Evolutionary conservation across 73 alveolate genomes (phyloP).

Genomic region (Tetrahymena elliotti): DNA sequence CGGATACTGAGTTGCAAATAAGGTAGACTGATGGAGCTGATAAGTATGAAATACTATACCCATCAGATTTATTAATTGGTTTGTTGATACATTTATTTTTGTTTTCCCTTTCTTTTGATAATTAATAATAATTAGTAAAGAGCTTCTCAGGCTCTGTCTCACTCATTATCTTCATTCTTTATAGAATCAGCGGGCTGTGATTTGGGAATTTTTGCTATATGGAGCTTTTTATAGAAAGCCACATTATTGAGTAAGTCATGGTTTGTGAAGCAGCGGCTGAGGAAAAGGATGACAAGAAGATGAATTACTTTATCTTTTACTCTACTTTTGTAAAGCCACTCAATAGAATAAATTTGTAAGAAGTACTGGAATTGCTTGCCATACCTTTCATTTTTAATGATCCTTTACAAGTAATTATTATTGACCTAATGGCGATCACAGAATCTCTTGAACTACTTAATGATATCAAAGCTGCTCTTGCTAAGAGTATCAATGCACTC

Average conservation of each 20-base stretch:
- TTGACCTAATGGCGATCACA: background rate
- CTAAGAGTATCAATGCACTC: background rate
- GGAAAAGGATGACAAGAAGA: background rate
- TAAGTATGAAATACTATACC: too few relatives aligned
- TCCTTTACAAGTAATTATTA: background rate
- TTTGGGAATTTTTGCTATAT: background rate
- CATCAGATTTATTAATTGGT: background rate
- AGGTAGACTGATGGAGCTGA: too few relatives aligned
- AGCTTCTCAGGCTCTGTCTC: background rate
- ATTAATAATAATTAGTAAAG: background rate
- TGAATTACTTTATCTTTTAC: background rate
- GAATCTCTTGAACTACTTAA: background rate
- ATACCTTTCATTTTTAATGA: background rate
- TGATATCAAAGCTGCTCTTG: background rate
- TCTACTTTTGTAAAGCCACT: background rate
- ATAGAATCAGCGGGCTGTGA: background rate
- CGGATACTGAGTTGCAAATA: too few relatives aligned
- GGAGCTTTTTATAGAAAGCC: background rate
- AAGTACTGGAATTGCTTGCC: background rate
- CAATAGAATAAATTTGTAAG: background rate
- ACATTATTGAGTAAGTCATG: background rate
- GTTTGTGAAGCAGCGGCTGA: background rate
- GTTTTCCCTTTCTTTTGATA: background rate
- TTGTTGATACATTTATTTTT: background rate
- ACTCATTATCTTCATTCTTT: background rate